phyloP scores from a whole-genome alignment of 2,329 filamentous ascomycete species.

The Coccinonectria pachysandricola region DNA sequence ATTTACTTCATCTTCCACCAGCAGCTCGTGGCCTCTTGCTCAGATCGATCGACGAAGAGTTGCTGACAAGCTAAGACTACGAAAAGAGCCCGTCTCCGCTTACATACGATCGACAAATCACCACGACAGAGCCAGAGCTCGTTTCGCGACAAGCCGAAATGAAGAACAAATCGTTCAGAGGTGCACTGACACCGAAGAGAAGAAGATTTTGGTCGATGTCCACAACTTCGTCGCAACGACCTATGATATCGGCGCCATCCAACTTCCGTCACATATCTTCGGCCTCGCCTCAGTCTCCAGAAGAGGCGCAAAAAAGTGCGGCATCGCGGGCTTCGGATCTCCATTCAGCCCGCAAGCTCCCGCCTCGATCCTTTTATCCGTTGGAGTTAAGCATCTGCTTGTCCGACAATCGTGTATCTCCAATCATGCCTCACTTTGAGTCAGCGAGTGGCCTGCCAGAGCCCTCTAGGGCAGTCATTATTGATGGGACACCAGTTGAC shows the following conservation, averaged over 20 bases:
- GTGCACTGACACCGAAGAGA: constrained; percentile 34
- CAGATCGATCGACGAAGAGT: constrained; percentile 17
- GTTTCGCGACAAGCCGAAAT: constrained; percentile 8
- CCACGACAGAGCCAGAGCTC: too few species aligned
- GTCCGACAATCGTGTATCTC: constrained; percentile 35
- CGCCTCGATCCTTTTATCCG: constrained; percentile 35
- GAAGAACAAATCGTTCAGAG: constrained; percentile 23
- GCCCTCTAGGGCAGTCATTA: too few species aligned
- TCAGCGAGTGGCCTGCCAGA: constrained; percentile 23
- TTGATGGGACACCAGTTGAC: too few species aligned
- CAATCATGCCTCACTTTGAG: constrained; percentile 43
- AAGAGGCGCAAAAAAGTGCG: too few species aligned
- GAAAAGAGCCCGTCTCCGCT: constrained; percentile 18
- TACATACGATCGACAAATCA: constrained; percentile 22
- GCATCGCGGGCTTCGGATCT: constrained; percentile 13
- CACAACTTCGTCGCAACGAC: constrained; percentile 37
- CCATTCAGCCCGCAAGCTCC: constrained; percentile 14
- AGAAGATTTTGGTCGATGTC: constrained; percentile 36
- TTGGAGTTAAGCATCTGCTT: constrained; percentile 47
- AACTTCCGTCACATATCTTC: constrained; percentile 51
- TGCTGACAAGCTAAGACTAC: constrained; percentile 23
- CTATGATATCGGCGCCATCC: constrained; percentile 47
- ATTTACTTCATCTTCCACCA: constrained; percentile 14
- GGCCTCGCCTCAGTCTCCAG: constrained; percentile 29
- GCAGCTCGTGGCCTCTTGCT: constrained; percentile 18